Evolutionary conservation across 331 rosid species (phyloP).

Genomic region (Quercus lobata): DNA sequence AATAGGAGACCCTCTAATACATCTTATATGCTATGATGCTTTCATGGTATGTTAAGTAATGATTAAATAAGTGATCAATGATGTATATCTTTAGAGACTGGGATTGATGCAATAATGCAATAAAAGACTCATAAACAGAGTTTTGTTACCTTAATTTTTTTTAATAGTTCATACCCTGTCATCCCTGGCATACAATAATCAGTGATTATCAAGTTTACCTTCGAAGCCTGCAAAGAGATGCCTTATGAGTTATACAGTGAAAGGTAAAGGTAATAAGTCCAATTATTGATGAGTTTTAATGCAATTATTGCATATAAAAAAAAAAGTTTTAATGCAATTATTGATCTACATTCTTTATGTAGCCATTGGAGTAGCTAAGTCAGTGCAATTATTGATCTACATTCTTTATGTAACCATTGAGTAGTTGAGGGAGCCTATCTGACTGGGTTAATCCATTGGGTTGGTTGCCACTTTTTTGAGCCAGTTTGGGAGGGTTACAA

Average conservation of each 20-base stretch:
- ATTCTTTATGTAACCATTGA: neutral
- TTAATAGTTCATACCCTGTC: constrained; percentile 30
- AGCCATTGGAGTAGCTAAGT: neutral
- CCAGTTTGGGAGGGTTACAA: no score
- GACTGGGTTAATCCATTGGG: neutral
- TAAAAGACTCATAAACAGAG: neutral
- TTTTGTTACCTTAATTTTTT: constrained; percentile 27
- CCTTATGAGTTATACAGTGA: neutral
- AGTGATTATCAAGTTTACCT: constrained; percentile 27
- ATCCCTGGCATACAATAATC: constrained; percentile 35
- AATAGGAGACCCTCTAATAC: no score
- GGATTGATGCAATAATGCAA: neutral
- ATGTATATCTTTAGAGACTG: neutral
- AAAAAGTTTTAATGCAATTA: neutral
- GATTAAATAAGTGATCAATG: neutral
- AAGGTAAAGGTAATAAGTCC: neutral
- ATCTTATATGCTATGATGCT: neutral
- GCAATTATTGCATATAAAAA: neutral
- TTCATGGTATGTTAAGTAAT: neutral
- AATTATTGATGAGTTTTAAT: neutral
- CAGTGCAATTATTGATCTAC: no score
- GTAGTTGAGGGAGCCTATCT: neutral
- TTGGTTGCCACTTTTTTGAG: no score
- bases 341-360: neutral
- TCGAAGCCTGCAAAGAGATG: constrained; percentile 6